These are phyloP conservation scores for Lentinus polychrous DNA, from an alignment of 1,284 basidiomycete species.

Conservation along the genomic window DNA sequence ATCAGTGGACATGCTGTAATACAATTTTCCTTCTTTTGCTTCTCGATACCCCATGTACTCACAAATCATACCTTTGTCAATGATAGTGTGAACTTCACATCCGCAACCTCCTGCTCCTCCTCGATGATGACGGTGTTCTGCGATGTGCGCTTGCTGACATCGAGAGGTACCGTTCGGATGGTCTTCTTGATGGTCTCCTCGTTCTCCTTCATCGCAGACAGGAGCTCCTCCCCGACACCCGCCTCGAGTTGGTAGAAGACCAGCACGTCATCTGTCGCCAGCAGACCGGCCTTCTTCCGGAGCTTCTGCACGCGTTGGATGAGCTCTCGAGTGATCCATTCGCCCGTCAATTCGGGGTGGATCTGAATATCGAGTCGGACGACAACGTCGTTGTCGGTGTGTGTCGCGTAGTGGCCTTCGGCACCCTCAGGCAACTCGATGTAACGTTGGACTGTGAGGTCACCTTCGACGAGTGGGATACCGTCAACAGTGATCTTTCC, in stretches of 20 bases:
- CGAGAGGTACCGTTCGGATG: conserved; percentile 66
- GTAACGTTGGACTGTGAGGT: conserved; percentile 87
- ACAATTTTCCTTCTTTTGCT: conserved; percentile 20
- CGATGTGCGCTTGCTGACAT: conserved; percentile 46
- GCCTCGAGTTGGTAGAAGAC: conserved; percentile 84
- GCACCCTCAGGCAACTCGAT: conserved; percentile 68
- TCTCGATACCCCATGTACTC: conserved; percentile 8
- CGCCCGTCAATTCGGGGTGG: conserved; percentile 81
- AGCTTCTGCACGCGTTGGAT: conserved; percentile 95
- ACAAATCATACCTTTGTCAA: conserved; percentile 40
- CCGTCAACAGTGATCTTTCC: conserved; percentile 86
- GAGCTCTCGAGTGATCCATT: conserved; percentile 87
- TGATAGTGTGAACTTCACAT: conserved; percentile 72
- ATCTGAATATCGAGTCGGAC: conserved; percentile 86
- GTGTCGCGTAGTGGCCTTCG: conserved; percentile 70
- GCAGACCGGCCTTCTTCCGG: conserved; percentile 92
- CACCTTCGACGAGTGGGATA: conserved; percentile 84
- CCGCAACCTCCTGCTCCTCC: conserved; percentile 85
- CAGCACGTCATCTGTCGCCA: conserved; percentile 91
- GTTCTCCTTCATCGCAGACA: conserved; percentile 66
- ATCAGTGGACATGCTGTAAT: conserved; percentile 26
- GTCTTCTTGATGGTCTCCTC: conserved; percentile 73
- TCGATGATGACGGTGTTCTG: conserved; percentile 57
- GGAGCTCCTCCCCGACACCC: conserved; percentile 59
- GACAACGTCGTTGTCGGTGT: conserved; percentile 94